Base-by-base conservation (phyloP, 2,329 filamentous ascomycete genomes). In the Arthrinium phaeospermum region DNA sequence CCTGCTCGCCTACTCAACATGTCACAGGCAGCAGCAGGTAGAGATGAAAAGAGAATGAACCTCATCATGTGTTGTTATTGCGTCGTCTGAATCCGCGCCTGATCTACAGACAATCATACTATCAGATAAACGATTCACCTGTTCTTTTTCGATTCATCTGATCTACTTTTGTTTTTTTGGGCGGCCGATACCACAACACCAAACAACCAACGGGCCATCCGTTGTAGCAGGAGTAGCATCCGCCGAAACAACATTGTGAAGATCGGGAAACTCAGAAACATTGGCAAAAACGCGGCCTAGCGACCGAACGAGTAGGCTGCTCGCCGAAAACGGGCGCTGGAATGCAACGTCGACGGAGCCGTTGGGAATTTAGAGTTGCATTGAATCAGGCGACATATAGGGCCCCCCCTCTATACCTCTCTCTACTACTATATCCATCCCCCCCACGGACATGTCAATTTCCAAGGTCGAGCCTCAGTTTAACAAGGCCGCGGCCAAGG, bases 361-460 rank as follows among this genome's bases (percentile, higher is more conserved):
- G 57, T n/a, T 64, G 57, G 19, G 34, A n/a, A 64, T 64, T 64
- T 64, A 64, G 57, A 64, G 57, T 41, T 64, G 57, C 22, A 64
- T 24, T 64, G 57, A 41, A 41, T 24, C 57, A 64, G n/a, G 57
- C 34, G 22, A 61, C 5, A 16, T 34, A 19, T 19, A 34, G 14
- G 14, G 14, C 27, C 3, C 51, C 8, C 16, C 2, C 22, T 22
- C 22, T 49, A 51, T 51, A 51, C 30, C 27, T 30, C 27, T 30
- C 27, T 30, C 27, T 30, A 30, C 27, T 2, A 30, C 2, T 30
- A 30, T 30, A 30, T 30, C 27, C 27, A n/a, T 30, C 4, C 34
- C 34, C 57, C 34, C 57, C 34, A 64, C 57, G 57, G 57, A 37
- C 57, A 1, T 19, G 1, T 64, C 57, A 64, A 64, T 64, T 64